Base-by-base conservation (phyloP, 768 basidiomycete species). In the Cubamyces lactineus region DNA sequence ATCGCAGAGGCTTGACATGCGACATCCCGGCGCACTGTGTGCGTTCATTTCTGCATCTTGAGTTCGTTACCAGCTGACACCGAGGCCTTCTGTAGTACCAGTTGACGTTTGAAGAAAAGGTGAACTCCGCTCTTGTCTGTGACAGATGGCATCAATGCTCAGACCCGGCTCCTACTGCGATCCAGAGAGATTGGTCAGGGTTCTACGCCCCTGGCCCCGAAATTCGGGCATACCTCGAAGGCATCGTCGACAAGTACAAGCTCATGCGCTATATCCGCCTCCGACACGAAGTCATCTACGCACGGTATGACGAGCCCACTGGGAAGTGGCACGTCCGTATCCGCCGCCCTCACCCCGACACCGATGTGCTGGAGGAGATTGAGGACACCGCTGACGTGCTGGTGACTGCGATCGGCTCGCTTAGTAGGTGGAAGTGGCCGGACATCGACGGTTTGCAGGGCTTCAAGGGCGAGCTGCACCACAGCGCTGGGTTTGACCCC, bases 391-490 rank as follows among this genome's bases (percentile, higher is more conserved):
- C 80, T 1, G 86, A 89, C 61, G 75, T 88, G 0, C 75, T 89
- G 39, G 78, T 89, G 52, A 81, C 80, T 15, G 82, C 79, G n/a
- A 71, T 82, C 19, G 86, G 86, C 4, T 65, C 65, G 12, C 70
- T 87, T 47, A 85, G 82, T 51, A 72, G 83, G 7, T 88, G 86
- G 86, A 76, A 79, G 26, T 89, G 86, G 88, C 89, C 88, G 2
- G 80, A 86, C 46, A 87, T 89, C 46, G 70, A 76, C 9, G 87
- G 86, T 3, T 69, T 88, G 28, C 72, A 83, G 16, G 75, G 71
- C 8, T 90, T 86, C 72, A 74, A 80, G 62, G 89, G 88, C 4
- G 77, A 74, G 52, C 70, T 88, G 15, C 72, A 86, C 0, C 89
- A 91, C 65, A 85, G 84, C n/a, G 88, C 87, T 0, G 69, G 80